Conservation (phyloP, 1,139 yeast genomes). For the Yamadazyma spencermartinsiae region DNA sequence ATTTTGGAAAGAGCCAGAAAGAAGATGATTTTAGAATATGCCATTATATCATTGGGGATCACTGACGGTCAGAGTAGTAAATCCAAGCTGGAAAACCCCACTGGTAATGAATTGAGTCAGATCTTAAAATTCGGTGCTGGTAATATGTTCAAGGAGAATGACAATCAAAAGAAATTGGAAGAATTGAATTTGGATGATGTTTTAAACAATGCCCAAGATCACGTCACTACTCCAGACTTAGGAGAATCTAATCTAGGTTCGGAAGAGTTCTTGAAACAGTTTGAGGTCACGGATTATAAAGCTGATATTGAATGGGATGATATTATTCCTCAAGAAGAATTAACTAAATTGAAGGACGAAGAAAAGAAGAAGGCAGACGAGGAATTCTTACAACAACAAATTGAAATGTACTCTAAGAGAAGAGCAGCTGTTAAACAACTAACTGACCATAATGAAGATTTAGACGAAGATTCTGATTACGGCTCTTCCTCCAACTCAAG, state of each 20-base stretch:
- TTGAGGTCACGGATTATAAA: constrained; percentile 97
- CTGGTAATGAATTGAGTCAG: constrained; percentile 82
- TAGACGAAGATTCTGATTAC: constrained; percentile 20
- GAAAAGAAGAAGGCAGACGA: constrained; percentile 88
- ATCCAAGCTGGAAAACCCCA: constrained; percentile 60
- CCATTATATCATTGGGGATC: constrained; percentile 93
- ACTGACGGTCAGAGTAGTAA: constrained; percentile 63
- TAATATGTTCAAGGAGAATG: constrained; percentile 91
- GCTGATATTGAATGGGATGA: constrained; percentile 99
- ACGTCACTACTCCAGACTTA: constrained; percentile 90
- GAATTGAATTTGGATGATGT: constrained; percentile 95
- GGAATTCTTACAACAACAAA: constrained; percentile 82
- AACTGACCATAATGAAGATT: constrained; percentile 37
- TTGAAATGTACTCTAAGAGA: constrained; percentile 82
- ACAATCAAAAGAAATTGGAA: constrained; percentile 92
- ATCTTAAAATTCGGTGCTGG: constrained; percentile 98
- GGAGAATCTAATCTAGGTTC: constrained; percentile 98
- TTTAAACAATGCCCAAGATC: constrained; percentile 95
- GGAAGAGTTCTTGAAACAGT: constrained; percentile 94
- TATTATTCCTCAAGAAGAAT: constrained; percentile 94
- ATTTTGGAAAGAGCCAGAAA: constrained; percentile 94
- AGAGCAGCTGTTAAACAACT: constrained; percentile 68
- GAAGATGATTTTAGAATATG: constrained; percentile 97
- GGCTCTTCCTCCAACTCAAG: constrained; percentile 3
- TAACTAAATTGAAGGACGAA: constrained; percentile 84